Evolutionary conservation across 2,329 filamentous ascomycete genomes (phyloP).

Genomic region (Aspergillus intermedius): DNA sequence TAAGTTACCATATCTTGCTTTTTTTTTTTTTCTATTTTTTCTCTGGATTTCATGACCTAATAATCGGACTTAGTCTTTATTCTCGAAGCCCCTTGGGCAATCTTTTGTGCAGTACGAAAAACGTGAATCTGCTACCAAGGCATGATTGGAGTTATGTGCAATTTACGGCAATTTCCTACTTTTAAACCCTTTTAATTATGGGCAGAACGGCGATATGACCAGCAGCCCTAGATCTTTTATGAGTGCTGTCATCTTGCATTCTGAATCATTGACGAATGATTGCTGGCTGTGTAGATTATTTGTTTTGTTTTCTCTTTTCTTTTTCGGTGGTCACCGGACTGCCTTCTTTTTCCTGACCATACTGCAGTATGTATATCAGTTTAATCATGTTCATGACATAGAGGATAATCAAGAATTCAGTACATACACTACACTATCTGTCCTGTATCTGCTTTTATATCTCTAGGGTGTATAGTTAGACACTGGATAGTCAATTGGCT

Average conservation of each 20-base stretch:
- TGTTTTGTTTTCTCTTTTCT: conserved; percentile 5
- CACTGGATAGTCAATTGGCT: too few relatives aligned
- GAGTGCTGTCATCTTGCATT: neutral
- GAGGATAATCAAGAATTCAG: neutral
- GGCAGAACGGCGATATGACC: neutral
- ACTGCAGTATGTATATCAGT: conserved; percentile 1
- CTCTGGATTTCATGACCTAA: neutral
- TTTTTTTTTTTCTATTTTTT: neutral
- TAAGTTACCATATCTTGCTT: conserved; percentile 20
- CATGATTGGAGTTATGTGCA: conserved; percentile 11
- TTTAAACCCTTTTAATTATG: neutral
- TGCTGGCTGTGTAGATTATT: conserved; percentile 16
- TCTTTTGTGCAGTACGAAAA: conserved; percentile 69
- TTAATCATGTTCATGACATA: conserved; percentile 2
- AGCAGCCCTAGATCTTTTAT: too few relatives aligned
- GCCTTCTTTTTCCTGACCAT: neutral
- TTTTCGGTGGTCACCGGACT: neutral
- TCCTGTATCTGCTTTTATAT: too few relatives aligned
- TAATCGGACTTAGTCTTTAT: conserved; percentile 45
- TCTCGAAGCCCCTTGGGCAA: conserved; percentile 65
- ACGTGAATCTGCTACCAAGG: conserved; percentile 21
- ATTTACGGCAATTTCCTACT: neutral
- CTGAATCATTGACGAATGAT: conserved; percentile 7
- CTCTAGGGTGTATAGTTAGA: too few relatives aligned
- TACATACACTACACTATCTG: neutral